Conservation (phyloP, 768 basidiomycete species). For the Hydnum rufescens region DNA sequence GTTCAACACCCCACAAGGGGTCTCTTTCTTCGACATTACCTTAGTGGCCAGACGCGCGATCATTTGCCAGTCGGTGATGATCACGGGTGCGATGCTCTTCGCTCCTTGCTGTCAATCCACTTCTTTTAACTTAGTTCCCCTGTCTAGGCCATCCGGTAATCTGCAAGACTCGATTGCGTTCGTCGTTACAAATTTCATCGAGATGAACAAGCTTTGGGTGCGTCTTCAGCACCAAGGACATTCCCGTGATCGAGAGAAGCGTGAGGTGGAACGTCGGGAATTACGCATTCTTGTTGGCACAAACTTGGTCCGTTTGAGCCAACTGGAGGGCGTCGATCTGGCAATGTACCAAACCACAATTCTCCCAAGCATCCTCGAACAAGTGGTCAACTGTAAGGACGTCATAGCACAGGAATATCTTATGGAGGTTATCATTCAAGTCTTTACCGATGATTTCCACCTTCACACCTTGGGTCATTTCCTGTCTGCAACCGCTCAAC, state of each 20-base stretch:
- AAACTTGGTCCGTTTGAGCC: constrained; percentile 85
- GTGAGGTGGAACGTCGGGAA: constrained; percentile 89
- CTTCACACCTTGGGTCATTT: constrained; percentile 90
- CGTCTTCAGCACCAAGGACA: constrained; percentile 96
- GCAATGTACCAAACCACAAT: constrained; percentile 76
- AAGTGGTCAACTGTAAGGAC: constrained; percentile 96
- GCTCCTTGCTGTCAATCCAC: too few species aligned
- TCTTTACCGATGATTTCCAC: constrained; percentile 98
- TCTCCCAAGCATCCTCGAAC: constrained; percentile 83
- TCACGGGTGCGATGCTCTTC: constrained; percentile 35
- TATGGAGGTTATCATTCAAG: constrained; percentile 99
- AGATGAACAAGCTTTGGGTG: constrained; percentile 99
- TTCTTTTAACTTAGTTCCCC: not conserved
- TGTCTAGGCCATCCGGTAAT: constrained; percentile 57
- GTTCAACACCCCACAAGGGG: constrained; percentile 95
- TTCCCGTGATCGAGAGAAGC: constrained; percentile 90
- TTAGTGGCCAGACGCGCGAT: constrained; percentile 91
- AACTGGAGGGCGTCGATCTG: constrained; percentile 90
- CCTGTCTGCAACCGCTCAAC: constrained; percentile 84
- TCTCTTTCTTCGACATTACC: constrained; percentile 86
- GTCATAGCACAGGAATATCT: constrained; percentile 97
- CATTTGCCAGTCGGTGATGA: constrained; percentile 80
- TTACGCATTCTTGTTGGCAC: constrained; percentile 93
- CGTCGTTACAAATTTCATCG: constrained; percentile 95
- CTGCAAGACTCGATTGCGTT: constrained; percentile 90